Evolutionary conservation across 352 stramenopile species (phyloP), one percentile per base, ranked within the genome.

Genomic region (Pythium monospermum): DNA sequence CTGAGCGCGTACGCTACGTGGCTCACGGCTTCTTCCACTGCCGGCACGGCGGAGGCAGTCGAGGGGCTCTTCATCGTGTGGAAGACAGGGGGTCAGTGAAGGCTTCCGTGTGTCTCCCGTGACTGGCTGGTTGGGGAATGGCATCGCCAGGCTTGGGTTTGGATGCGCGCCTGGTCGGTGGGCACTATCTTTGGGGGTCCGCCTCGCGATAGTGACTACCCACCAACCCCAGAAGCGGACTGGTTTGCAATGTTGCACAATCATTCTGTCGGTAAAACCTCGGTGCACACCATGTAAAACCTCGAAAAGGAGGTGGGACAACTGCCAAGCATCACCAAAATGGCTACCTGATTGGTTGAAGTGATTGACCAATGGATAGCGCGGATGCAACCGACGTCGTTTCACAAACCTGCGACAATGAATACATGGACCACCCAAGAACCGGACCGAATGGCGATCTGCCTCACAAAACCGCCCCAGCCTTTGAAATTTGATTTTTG

Each of bases 1-100:
- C 75, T 87, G 49, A 89, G 78, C 55, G 75, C 78, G 51, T 87
- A 87, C 39, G 77, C 77, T 39, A 88, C 73, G 59, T 88, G 77
- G 70, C 76, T 87, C 68, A 87, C 76, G 66, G 71, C 76, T 64
- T 87, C 70, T 56, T 87, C 76, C 52, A 87, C 76, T 35, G 73
- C 73, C 32, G 66, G 64, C 57, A 66, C 44, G 37, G 43, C 27
- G n/a, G n/a, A n/a, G n/a, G n/a, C n/a, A n/a, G n/a, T n/a, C n/a
- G n/a, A n/a, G n/a, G n/a, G n/a, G n/a, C n/a, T n/a, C 49, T 36
- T 56, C 38, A 46, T 48, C 21, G 21, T 23, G 6, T 35, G 27
- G 33, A 39, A 30, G 43, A 45, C 12, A 36, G 26, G 23, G 26
- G 26, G 38, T 42, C 6, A 12, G 35, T 8, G 38, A 44, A 30